phyloP scores from a whole-genome alignment of 441 rosid genomes.

The Pelargonium fulgidum region DNA sequence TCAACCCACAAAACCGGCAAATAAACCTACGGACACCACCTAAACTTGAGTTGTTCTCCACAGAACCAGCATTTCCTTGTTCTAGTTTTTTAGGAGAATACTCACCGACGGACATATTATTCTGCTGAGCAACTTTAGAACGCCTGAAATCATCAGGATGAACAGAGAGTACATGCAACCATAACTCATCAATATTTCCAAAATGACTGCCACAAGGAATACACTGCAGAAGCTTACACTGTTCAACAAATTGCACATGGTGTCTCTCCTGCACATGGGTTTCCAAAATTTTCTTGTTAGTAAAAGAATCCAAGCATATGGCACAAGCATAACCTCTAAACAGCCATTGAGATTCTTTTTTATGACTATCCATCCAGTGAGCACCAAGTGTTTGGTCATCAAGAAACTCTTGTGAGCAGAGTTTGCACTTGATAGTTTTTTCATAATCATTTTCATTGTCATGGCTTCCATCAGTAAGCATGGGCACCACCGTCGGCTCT shows the following conservation, averaged over 20 bases:
- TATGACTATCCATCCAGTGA: conserved; percentile 71
- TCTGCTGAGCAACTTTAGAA: conserved; percentile 37
- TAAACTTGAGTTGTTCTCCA: conserved; percentile 39
- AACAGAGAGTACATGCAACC: conserved; percentile 66
- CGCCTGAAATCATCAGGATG: conserved; percentile 58
- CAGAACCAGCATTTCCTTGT: conserved; percentile 27
- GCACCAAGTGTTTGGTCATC: conserved; percentile 49
- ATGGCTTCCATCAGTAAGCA: conserved; percentile 31
- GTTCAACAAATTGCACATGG: conserved; percentile 80
- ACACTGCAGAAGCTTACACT: conserved; percentile 94
- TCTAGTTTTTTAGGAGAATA: conserved; percentile 42
- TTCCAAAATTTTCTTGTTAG: conserved; percentile 63
- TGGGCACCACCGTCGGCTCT: conserved; percentile 40
- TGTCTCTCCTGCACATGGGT: conserved; percentile 92
- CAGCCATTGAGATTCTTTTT: conserved; percentile 72
- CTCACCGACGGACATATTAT: conserved; percentile 22
- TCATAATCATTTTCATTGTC: conserved; percentile 40
- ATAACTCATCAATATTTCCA: conserved; percentile 77
- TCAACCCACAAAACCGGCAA: conserved; percentile 87
- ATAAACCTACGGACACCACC: conserved; percentile 46
- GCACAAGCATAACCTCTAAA: conserved; percentile 93
- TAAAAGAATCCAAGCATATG: conserved; percentile 91
- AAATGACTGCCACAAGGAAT: conserved; percentile 87
- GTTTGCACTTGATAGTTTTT: conserved; percentile 49
- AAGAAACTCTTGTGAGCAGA: conserved; percentile 49